These are phyloP conservation scores for Exophiala xenobiotica DNA, from an alignment of 2,329 filamentous ascomycete species.

Conservation along the genomic window DNA sequence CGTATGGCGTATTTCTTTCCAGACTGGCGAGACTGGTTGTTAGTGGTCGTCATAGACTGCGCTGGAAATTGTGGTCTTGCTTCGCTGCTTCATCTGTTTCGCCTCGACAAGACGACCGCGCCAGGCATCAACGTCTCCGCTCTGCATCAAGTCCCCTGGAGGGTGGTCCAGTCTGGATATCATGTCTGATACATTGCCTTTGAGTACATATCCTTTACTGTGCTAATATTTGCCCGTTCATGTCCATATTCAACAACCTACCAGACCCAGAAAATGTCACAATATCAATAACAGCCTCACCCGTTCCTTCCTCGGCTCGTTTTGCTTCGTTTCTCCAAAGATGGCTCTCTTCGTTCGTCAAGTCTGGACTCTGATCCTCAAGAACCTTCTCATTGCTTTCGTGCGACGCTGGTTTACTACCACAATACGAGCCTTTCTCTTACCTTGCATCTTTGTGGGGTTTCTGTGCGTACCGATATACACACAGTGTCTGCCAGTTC, in stretches of 20 bases:
- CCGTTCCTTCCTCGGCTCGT: too few species aligned
- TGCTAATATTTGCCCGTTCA: background rate
- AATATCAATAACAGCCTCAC: too few species aligned
- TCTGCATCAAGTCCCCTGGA: background rate
- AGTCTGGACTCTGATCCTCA: constrained; percentile 57
- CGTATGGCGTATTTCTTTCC: too few species aligned
- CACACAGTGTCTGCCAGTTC: constrained; percentile 1
- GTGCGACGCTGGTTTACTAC: constrained; percentile 56
- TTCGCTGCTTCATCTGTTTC: background rate
- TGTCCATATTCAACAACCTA: too few species aligned
- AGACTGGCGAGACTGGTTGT: too few species aligned
- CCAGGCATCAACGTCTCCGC: too few species aligned
- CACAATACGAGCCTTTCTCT: constrained; percentile 54
- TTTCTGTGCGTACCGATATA: constrained; percentile 38
- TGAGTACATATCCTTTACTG: background rate
- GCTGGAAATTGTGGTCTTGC: background rate
- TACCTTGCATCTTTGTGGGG: constrained; percentile 55
- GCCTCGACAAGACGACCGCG: too few species aligned
- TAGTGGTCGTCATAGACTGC: background rate
- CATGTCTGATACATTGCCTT: background rate
- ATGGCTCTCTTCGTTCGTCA: constrained; percentile 48
- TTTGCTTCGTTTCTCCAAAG: background rate
- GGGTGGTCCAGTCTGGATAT: background rate
- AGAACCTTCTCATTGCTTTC: constrained; percentile 57
- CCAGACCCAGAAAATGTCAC: too few species aligned